Conservation (phyloP, 306 rosid species). For the Morella rubra region DNA sequence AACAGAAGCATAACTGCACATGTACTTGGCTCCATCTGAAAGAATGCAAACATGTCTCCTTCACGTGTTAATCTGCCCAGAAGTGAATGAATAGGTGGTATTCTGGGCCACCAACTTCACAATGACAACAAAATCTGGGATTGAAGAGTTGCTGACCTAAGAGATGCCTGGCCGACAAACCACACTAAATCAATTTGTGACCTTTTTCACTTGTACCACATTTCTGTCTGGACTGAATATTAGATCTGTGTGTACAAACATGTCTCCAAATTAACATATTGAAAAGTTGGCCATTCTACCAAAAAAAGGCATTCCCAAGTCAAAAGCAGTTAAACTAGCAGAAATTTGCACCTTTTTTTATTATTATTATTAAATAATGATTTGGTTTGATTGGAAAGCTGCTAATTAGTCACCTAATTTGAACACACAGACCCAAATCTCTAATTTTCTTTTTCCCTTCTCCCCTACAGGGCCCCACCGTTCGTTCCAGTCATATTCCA, state of each 20-base stretch:
- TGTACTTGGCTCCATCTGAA: no score
- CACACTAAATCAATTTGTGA: no score
- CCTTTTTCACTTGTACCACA: no score
- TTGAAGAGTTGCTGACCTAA: background rate
- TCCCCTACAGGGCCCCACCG: conserved; percentile 10
- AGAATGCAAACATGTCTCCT: background rate
- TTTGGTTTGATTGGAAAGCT: conserved; percentile 26
- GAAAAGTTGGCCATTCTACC: conserved; percentile 10
- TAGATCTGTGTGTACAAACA: no score
- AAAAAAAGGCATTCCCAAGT: background rate
- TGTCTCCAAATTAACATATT: background rate
- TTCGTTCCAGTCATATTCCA: conserved; percentile 11
- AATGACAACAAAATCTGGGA: background rate
- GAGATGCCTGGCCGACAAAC: background rate
- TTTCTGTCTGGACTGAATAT: no score
- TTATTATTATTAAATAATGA: background rate
- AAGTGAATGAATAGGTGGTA: background rate
- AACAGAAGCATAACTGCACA: no score
- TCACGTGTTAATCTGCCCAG: background rate
- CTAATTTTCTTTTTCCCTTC: background rate
- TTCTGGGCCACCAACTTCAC: background rate
- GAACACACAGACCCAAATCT: conserved; percentile 1
- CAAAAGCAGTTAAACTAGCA: conserved; percentile 11
- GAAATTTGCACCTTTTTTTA: background rate
- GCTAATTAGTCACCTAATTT: conserved; percentile 38